Conservation (phyloP, 139 green algal species). For the Chlorella vulgaris region DNA sequence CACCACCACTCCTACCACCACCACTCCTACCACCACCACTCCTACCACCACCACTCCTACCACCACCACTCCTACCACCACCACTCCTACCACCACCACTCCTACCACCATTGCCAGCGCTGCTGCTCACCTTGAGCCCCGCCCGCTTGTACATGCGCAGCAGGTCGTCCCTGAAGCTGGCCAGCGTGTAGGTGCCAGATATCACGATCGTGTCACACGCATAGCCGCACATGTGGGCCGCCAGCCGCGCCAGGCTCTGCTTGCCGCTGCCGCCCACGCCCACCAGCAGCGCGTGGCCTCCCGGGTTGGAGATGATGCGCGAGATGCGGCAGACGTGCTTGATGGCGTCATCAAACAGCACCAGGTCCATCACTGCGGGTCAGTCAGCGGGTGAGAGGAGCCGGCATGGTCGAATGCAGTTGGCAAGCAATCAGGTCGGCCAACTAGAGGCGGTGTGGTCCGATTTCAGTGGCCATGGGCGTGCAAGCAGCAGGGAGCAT, state of each 20-base stretch:
- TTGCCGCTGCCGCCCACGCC: constrained; percentile 89
- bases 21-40: no score
- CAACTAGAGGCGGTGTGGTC: no score
- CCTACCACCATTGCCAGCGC: background rate
- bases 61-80: no score
- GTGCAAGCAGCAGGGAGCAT: background rate
- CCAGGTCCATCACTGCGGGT: constrained; percentile 80
- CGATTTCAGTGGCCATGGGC: background rate
- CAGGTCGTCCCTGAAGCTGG: constrained; percentile 89
- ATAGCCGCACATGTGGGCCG: constrained; percentile 85
- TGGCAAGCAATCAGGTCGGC: background rate
- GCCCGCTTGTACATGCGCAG: constrained; percentile 89
- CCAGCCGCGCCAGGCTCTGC: constrained; percentile 79
- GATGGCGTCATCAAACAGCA: constrained; percentile 93
- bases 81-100: no score
- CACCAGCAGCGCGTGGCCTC: constrained; percentile 89
- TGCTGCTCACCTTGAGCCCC: constrained; percentile 64
- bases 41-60: no score
- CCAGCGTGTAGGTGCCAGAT: constrained; percentile 78
- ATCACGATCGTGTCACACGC: constrained; percentile 81
- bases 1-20: no score
- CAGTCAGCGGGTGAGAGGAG: no score
- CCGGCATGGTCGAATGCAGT: no score
- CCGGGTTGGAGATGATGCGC: constrained; percentile 82
- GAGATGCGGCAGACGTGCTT: constrained; percentile 90